A percentile compares a stretch with the other conserved stretches of the same genome.
Evolutionary conservation across 1,284 basidiomycete genomes (phyloP).

Genomic region (Naganishia liquefaciens): DNA sequence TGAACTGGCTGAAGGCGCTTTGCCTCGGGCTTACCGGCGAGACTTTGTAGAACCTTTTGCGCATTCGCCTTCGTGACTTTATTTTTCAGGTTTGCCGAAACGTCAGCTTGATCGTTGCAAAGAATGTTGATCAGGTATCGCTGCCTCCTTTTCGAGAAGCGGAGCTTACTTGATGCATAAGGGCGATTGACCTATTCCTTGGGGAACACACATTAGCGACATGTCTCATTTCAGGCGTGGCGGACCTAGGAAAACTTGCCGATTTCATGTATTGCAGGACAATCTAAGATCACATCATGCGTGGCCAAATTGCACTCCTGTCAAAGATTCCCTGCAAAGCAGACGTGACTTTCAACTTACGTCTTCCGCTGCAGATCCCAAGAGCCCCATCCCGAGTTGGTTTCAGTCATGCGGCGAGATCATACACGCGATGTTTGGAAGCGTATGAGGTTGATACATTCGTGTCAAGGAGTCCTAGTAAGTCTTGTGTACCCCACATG

Average conservation of each 20-base stretch:
- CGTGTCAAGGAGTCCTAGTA: too few relatives aligned
- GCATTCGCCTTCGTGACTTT: constrained; percentile 75
- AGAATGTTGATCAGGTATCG: not conserved
- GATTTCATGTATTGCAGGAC: constrained; percentile 50
- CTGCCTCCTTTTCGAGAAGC: not conserved
- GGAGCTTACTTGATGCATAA: constrained; percentile 47
- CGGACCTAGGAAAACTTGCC: constrained; percentile 37
- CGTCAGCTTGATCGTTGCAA: constrained; percentile 62
- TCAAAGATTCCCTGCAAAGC: too few relatives aligned
- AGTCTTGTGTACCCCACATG: constrained; percentile 6
- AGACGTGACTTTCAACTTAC: constrained; percentile 33
- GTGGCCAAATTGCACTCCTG: not conserved
- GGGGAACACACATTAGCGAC: not conserved
- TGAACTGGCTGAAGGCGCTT: not conserved
- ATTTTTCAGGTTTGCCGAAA: constrained; percentile 81
- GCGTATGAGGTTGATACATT: too few relatives aligned
- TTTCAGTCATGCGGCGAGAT: not conserved
- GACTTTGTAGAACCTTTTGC: constrained; percentile 73
- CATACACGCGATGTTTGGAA: too few relatives aligned
- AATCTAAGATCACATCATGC: constrained; percentile 37
- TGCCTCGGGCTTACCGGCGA: constrained; percentile 64
- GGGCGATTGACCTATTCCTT: constrained; percentile 44
- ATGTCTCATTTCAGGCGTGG: too few relatives aligned
- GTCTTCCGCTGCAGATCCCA: constrained; percentile 44
- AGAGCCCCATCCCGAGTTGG: too few relatives aligned